A percentile compares a stretch with the other conserved stretches of the same genome.
phyloP scores from a whole-genome alignment of 2,329 filamentous ascomycete species.

The Pochonia chlamydosporia region DNA sequence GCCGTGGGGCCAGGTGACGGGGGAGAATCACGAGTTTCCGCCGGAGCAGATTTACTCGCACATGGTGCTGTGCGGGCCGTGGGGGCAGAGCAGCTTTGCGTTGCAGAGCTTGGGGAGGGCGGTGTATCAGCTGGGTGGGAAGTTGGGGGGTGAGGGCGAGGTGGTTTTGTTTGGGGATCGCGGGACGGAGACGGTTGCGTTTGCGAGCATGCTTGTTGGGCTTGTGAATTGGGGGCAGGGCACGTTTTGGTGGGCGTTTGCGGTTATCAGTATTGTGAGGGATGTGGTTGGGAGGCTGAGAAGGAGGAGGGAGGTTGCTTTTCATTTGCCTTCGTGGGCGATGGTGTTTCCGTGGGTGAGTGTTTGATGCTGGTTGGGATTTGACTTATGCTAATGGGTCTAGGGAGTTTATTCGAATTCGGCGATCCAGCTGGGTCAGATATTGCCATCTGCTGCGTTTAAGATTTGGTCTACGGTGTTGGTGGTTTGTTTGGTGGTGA shows the following conservation, averaged over 20 bases:
- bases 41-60: constrained; percentile 23
- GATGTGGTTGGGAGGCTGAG: constrained; percentile 15
- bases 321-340: constrained; percentile 27
- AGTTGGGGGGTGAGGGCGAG: background rate
- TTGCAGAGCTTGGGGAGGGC: too few relatives aligned
- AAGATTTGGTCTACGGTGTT: constrained; percentile 30
- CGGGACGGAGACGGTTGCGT: constrained; percentile 24
- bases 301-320: constrained; percentile 15
- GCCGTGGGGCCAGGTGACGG: constrained; percentile 9
- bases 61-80: constrained; percentile 35
- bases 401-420: constrained; percentile 34
- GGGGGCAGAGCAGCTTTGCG: constrained; percentile 30
- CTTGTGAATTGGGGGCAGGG: constrained; percentile 33
- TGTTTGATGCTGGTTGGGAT: too few relatives aligned
- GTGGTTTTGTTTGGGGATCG: constrained; percentile 19
- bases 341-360: constrained; percentile 33
- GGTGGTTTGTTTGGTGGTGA: constrained; percentile 25
- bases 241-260: constrained; percentile 36
- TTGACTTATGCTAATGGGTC: background rate
- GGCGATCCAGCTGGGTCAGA: constrained; percentile 28
- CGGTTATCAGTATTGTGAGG: constrained; percentile 23
- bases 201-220: constrained; percentile 28
- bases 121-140: too few relatives aligned
- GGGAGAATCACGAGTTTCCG: background rate
- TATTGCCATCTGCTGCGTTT: constrained; percentile 32